These are phyloP conservation scores for Boletus vinaceobasis DNA, from an alignment of 768 basidiomycete genomes.

Conservation along the genomic window DNA sequence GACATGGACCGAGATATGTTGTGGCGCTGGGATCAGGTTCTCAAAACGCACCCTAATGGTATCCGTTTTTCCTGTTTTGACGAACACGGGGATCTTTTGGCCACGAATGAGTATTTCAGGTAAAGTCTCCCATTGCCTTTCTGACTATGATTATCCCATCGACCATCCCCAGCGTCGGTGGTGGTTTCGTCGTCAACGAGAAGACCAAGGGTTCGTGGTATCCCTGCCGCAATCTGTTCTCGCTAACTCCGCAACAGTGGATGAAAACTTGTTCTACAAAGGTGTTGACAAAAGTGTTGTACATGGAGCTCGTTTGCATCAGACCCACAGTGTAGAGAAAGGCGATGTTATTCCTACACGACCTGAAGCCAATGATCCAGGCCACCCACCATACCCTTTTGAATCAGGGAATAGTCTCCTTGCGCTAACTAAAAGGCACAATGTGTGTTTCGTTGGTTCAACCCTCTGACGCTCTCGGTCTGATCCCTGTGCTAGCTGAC, in stretches of 20 bases:
- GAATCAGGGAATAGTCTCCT: constrained; percentile 73
- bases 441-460: constrained; percentile 48
- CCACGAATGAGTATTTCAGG: constrained; percentile 94
- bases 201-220: constrained; percentile 70
- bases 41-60: constrained; percentile 87
- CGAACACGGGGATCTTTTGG: constrained; percentile 78
- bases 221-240: not conserved
- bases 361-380: constrained; percentile 27
- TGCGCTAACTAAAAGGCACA: constrained; percentile 73
- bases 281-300: constrained; percentile 80
- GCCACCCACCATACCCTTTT: constrained; percentile 82
- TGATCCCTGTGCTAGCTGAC: constrained; percentile 58
- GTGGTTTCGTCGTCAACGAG: constrained; percentile 93
- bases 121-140: constrained; percentile 10
- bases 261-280: constrained; percentile 95
- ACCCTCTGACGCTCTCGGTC: not conserved
- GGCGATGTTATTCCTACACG: constrained; percentile 12
- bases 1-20: constrained; percentile 91
- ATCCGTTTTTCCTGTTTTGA: constrained; percentile 90
- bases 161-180: constrained; percentile 60
- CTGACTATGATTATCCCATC: not conserved
- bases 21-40: constrained; percentile 87
- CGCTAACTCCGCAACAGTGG: constrained; percentile 44
- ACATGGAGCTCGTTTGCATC: constrained; percentile 75
- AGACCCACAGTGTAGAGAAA: constrained; percentile 46